Conservation (phyloP, 2,329 filamentous ascomycete species). For the Pseudogymnoascus sp. region DNA sequence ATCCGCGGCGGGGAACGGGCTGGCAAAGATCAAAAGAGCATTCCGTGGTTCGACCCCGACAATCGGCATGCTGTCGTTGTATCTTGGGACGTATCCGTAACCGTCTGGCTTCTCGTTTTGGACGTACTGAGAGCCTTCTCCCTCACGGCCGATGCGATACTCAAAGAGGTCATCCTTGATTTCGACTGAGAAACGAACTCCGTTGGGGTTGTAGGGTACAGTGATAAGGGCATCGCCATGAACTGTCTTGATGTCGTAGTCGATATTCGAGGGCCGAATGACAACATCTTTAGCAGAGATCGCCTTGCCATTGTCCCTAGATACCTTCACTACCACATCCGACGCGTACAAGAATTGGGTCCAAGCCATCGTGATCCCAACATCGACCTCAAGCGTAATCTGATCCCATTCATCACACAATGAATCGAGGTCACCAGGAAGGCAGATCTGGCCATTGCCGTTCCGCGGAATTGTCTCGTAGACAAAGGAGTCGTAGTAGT, state of each 20-base stretch:
- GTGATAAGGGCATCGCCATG: constrained; percentile 20
- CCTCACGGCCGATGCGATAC: constrained; percentile 20
- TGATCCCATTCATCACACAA: constrained; percentile 21
- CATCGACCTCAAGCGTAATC: constrained; percentile 26
- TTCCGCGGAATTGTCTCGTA: constrained; percentile 31
- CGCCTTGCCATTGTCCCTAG: constrained; percentile 14
- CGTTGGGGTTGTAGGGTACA: constrained; percentile 23
- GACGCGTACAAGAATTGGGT: constrained; percentile 26
- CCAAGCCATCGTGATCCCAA: constrained; percentile 30
- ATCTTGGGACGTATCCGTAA: constrained; percentile 7
- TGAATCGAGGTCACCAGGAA: constrained; percentile 18
- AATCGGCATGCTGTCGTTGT: constrained; percentile 14
- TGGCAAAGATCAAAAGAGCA: constrained; percentile 28
- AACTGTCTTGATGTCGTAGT: constrained; percentile 17
- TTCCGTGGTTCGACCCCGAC: constrained; percentile 26
- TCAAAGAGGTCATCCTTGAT: constrained; percentile 26
- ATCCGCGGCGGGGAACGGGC: constrained; percentile 20
- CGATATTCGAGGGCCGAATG: constrained; percentile 25
- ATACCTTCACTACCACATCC: constrained; percentile 23
- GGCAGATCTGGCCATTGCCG: constrained; percentile 27
- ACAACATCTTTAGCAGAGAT: constrained; percentile 20
- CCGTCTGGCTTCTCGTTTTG: constrained; percentile 9
- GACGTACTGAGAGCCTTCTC: constrained; percentile 16
- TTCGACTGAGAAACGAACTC: constrained; percentile 28
- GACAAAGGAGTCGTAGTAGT: constrained; percentile 29